Conservation (phyloP, 2,329 filamentous ascomycete species). For the Talaromyces sp. region DNA sequence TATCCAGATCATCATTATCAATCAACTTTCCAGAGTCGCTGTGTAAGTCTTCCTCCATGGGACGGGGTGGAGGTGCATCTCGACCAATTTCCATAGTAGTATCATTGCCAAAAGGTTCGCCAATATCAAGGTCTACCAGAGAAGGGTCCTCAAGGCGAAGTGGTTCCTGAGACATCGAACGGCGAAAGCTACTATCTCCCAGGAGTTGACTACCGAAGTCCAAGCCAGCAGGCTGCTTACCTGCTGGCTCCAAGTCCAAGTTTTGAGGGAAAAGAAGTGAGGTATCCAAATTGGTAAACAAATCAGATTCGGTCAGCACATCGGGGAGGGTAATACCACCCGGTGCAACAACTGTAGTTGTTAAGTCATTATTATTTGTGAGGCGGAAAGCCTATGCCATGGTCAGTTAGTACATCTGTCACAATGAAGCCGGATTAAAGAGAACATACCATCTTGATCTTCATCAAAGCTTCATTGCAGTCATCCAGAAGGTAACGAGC, state of each 20-base stretch:
- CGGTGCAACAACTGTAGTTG: conserved; percentile 76
- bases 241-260: conserved; percentile 49
- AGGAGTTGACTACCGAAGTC: conserved; percentile 79
- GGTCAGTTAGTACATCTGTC: conserved; percentile 6
- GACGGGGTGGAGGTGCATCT: conserved; percentile 71
- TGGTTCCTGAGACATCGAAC: conserved; percentile 53
- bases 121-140: conserved; percentile 73
- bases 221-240: conserved; percentile 40
- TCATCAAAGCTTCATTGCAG: conserved; percentile 95
- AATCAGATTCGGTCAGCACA: conserved; percentile 87
- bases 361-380: conserved; percentile 91
- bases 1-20: conserved; percentile 55
- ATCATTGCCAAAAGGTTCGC: conserved; percentile 65
- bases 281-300: conserved; percentile 81
- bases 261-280: conserved; percentile 79
- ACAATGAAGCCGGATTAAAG: too few relatives aligned
- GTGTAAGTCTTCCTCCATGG: conserved; percentile 58
- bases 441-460: conserved; percentile 87
- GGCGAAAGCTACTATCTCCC: conserved; percentile 61
- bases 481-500: conserved; percentile 95
- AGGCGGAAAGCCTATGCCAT: conserved; percentile 81
- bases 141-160: conserved; percentile 66
- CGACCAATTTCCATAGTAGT: conserved; percentile 85
- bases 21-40: conserved; percentile 67
- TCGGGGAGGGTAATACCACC: conserved; percentile 88